Conservation (phyloP, 352 stramenopile species). For the Lagenidium sp. region DNA sequence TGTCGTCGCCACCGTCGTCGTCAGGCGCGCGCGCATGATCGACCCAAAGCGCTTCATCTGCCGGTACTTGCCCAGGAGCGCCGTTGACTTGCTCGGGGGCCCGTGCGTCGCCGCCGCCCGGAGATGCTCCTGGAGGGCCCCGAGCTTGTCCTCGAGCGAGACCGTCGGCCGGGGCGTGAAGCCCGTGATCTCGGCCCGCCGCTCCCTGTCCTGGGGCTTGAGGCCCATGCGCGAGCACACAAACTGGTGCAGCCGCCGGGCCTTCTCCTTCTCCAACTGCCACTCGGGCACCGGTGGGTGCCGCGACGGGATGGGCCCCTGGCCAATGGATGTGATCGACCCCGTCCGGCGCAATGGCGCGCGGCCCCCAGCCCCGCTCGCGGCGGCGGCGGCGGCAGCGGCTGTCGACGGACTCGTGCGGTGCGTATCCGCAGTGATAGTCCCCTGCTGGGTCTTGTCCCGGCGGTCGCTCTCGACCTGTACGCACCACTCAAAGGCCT, state of each 20-base stretch:
- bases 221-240: conserved; percentile 48
- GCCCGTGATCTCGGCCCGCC: conserved; percentile 20
- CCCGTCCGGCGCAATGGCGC: conserved; percentile 3
- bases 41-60: conserved; percentile 49
- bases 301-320: not conserved
- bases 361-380: too few relatives aligned
- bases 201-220: conserved; percentile 19
- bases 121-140: conserved; percentile 57
- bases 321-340: conserved; percentile 1
- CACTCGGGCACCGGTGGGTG: conserved; percentile 11
- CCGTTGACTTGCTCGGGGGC: too few relatives aligned
- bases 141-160: conserved; percentile 51
- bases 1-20: too few relatives aligned
- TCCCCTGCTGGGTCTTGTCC: conserved; percentile 18
- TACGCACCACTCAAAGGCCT: conserved; percentile 57
- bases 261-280: conserved; percentile 44
- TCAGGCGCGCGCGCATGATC: conserved; percentile 23
- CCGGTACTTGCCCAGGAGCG: conserved; percentile 40
- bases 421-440: not conserved
- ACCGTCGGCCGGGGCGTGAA: conserved; percentile 34
- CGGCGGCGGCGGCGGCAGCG: not conserved
- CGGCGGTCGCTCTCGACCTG: conserved; percentile 39
- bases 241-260: conserved; percentile 42
- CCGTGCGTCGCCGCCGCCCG: conserved; percentile 10
- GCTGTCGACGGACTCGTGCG: not conserved